These are phyloP conservation scores for Penicillium manginii DNA, from an alignment of 495 filamentous ascomycete genomes.

Conservation along the genomic window DNA sequence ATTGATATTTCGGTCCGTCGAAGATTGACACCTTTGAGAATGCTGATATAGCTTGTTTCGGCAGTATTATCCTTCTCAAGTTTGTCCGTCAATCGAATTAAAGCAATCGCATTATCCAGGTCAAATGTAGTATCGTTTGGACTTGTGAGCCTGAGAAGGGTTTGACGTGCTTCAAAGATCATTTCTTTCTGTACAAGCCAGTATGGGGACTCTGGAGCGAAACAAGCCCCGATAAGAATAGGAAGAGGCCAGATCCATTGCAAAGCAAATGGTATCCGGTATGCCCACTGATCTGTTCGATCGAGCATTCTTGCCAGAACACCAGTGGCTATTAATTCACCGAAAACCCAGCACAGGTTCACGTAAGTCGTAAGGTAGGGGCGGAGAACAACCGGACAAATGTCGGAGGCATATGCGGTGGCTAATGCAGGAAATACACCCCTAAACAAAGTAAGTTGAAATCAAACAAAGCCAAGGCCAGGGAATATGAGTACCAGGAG, in stretches of 20 bases:
- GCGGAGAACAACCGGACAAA: constrained; percentile 72
- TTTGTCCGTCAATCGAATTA: neutral
- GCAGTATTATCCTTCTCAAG: neutral
- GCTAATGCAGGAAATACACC: constrained; percentile 75
- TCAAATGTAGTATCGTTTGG: too few relatives aligned
- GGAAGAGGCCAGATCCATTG: constrained; percentile 89
- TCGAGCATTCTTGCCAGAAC: constrained; percentile 68
- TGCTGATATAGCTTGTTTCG: constrained; percentile 66
- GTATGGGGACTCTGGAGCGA: constrained; percentile 68
- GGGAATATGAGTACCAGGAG: too few relatives aligned
- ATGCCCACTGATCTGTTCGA: constrained; percentile 64
- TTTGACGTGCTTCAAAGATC: constrained; percentile 51
- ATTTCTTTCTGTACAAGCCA: constrained; percentile 70
- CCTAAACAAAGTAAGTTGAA: too few relatives aligned
- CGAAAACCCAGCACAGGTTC: constrained; percentile 81
- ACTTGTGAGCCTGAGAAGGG: neutral
- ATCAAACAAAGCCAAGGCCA: too few relatives aligned
- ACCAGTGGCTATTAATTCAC: constrained; percentile 73
- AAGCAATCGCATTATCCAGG: neutral
- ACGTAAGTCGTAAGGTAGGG: constrained; percentile 78
- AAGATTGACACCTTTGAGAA: constrained; percentile 70
- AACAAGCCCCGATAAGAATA: constrained; percentile 64
- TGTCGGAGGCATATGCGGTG: constrained; percentile 80
- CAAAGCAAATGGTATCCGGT: constrained; percentile 69
- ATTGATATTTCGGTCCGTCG: constrained; percentile 75